A percentile compares a stretch with the other conserved stretches of the same genome.
Conservation (phyloP, 306 rosid species). For the Quercus wislizeni region DNA sequence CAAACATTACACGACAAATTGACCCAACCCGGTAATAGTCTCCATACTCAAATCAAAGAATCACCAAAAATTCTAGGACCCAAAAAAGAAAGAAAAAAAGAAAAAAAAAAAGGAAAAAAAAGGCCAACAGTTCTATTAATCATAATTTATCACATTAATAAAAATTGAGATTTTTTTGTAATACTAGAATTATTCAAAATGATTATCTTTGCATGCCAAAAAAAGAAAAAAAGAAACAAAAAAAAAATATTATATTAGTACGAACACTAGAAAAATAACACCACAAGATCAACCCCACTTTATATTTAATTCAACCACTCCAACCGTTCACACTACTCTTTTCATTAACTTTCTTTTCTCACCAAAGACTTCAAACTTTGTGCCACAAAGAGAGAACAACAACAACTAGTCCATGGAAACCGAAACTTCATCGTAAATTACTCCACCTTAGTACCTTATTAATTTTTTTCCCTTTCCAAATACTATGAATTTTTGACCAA, state of each 20-base stretch:
- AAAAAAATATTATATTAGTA: no score
- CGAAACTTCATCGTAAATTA: constrained; percentile 70
- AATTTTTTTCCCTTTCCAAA: not conserved
- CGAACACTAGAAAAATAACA: not conserved
- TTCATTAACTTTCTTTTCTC: not conserved
- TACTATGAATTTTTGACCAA: not conserved
- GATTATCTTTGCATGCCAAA: no score
- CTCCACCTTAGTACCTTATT: not conserved
- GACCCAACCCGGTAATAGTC: not conserved
- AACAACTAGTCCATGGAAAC: constrained; percentile 38
- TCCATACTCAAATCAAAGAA: not conserved
- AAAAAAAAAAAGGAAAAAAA: no score
- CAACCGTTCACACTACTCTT: not conserved
- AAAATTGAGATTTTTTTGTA: no score
- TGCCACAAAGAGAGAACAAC: not conserved
- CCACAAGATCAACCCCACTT: not conserved
- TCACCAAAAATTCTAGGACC: not conserved
- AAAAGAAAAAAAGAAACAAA: fast-evolving
- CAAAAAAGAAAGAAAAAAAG: no score
- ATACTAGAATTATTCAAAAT: no score
- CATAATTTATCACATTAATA: no score
- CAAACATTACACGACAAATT: not conserved
- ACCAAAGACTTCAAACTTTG: not conserved
- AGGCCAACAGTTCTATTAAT: no score
- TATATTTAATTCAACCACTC: not conserved